These are phyloP conservation scores for Penicillium nucicola DNA, from an alignment of 495 filamentous ascomycete species.

Conservation along the genomic window DNA sequence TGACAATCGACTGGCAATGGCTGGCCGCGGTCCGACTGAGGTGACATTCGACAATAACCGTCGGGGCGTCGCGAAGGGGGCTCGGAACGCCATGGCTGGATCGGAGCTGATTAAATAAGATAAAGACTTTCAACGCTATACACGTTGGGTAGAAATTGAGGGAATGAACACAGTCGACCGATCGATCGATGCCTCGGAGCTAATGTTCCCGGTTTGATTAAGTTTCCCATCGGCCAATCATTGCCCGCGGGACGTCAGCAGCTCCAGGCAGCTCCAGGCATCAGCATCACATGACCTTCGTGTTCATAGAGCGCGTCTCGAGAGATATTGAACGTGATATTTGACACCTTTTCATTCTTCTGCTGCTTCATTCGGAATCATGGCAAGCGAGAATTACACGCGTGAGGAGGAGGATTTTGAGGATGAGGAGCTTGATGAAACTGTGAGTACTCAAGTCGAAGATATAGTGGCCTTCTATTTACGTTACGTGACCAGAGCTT, in stretches of 20 bases:
- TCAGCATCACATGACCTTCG: conserved; percentile 38
- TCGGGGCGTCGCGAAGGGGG: conserved; percentile 27
- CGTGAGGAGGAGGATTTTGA: conserved; percentile 54
- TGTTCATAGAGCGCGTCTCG: conserved; percentile 24
- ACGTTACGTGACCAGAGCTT: conserved; percentile 60
- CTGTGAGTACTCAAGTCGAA: conserved; percentile 42
- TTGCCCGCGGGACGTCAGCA: conserved; percentile 24
- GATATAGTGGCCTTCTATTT: conserved; percentile 3
- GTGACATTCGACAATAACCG: conserved; percentile 27
- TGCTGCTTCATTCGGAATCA: conserved; percentile 10
- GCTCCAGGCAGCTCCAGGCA: conserved; percentile 15
- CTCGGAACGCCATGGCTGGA: conserved; percentile 36
- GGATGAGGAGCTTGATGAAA: conserved; percentile 70
- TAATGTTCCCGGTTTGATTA: not conserved
- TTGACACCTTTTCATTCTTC: not conserved
- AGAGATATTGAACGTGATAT: conserved; percentile 10
- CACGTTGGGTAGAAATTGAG: no score
- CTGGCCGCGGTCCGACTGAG: conserved; percentile 17
- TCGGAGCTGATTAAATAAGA: not conserved
- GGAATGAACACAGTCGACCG: not conserved
- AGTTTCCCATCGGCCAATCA: conserved; percentile 27
- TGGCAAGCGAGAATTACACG: conserved; percentile 42
- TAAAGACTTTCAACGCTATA: conserved; percentile 1
- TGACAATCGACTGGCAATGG: conserved; percentile 20
- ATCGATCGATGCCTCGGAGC: not conserved